These are phyloP conservation scores for Marasmius sp. DNA, from an alignment of 1,284 basidiomycete genomes.

Conservation along the genomic window DNA sequence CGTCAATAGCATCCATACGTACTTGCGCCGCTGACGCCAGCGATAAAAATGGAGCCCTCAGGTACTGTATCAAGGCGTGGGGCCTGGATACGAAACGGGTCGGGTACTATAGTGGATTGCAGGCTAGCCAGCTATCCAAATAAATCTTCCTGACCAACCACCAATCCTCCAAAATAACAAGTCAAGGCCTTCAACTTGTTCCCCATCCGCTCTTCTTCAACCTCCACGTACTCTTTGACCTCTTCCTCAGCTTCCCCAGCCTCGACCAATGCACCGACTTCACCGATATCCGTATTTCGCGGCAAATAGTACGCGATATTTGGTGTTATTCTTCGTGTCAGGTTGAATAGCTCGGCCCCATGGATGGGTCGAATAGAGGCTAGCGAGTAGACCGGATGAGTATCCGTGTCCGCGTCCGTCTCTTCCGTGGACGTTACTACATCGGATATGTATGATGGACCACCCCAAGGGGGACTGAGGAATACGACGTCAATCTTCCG, in stretches of 20 bases:
- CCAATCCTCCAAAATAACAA: constrained; percentile 80
- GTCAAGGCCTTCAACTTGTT: constrained; percentile 81
- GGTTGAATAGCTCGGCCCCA: constrained; percentile 77
- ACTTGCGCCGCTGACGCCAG: too few relatives aligned
- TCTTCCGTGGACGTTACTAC: constrained; percentile 14
- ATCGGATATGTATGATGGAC: constrained; percentile 66
- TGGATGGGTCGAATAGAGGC: constrained; percentile 76
- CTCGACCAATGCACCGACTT: constrained; percentile 62
- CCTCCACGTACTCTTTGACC: constrained; percentile 60
- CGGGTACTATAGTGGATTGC: too few relatives aligned
- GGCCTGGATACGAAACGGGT: too few relatives aligned
- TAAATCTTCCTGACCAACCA: constrained; percentile 58
- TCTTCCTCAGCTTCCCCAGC: constrained; percentile 10
- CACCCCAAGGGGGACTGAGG: constrained; percentile 93
- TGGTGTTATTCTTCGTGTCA: constrained; percentile 68
- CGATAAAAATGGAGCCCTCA: too few relatives aligned
- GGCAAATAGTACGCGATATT: constrained; percentile 93
- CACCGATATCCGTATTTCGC: constrained; percentile 74
- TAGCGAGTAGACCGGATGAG: constrained; percentile 66
- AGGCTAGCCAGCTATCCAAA: constrained; percentile 30
- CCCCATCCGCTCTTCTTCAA: constrained; percentile 91
- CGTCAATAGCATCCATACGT: too few relatives aligned
- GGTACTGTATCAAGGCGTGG: too few relatives aligned
- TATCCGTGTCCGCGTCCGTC: constrained; percentile 16
- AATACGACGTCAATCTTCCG: constrained; percentile 84